A percentile compares a stretch with the other conserved stretches of the same genome.
Evolutionary conservation across 2,329 filamentous ascomycete genomes (phyloP).

Genomic region (Monosporascus ibericus): DNA sequence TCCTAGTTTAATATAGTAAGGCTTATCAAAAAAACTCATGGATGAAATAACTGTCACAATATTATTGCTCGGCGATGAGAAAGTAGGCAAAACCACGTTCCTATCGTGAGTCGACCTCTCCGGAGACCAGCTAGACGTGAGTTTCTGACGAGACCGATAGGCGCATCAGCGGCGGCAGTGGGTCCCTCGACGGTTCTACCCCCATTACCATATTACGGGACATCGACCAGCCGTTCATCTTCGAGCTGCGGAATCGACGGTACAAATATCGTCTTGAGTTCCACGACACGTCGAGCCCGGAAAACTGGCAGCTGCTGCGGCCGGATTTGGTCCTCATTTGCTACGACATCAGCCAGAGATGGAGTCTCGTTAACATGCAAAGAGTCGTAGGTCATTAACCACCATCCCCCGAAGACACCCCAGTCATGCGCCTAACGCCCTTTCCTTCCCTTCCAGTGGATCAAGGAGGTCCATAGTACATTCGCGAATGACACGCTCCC

Average conservation of each 20-base stretch:
- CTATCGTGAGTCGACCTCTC: constrained; percentile 42
- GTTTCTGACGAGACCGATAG: constrained; percentile 26
- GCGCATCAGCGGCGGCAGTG: constrained; percentile 42
- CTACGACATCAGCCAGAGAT: constrained; percentile 54
- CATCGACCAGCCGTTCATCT: constrained; percentile 54
- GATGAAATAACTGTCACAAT: constrained; percentile 45
- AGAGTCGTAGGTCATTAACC: constrained; percentile 38
- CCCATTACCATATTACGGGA: constrained; percentile 48
- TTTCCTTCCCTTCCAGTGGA: constrained; percentile 40
- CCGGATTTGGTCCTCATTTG: constrained; percentile 55
- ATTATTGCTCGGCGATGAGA: constrained; percentile 52
- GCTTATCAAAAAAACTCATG: constrained; percentile 29
- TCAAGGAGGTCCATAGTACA: constrained; percentile 43
- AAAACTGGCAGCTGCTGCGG: constrained; percentile 51
- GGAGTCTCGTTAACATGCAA: constrained; percentile 53
- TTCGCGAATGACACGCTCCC: constrained; percentile 47
- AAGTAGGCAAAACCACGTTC: constrained; percentile 56
- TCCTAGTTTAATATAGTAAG: background rate
- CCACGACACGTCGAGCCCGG: constrained; percentile 52
- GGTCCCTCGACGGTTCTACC: constrained; percentile 32
- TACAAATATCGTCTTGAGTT: constrained; percentile 50
- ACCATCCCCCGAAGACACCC: background rate
- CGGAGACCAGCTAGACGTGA: constrained; percentile 1
- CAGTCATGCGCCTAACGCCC: constrained; percentile 1
- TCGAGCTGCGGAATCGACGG: constrained; percentile 44